phyloP scores from a whole-genome alignment of 805 yeast species.

The Saccharomycopsis babjevae region DNA sequence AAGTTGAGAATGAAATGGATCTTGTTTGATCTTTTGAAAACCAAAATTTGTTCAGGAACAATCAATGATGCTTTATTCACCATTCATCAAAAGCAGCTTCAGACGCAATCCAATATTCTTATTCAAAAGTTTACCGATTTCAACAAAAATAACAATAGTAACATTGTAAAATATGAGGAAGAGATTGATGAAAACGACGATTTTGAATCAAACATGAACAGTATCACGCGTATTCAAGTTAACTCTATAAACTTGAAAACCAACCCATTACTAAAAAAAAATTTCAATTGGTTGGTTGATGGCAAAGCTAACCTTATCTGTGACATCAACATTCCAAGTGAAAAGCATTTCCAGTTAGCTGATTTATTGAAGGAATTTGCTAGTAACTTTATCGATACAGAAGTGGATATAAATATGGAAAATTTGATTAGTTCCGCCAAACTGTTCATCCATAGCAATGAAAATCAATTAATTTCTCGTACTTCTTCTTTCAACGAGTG shows the following conservation, averaged over 20 bases:
- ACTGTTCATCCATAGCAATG: neutral
- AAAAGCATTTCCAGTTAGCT: slow-evolving; percentile 24
- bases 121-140: neutral
- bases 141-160: neutral
- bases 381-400: neutral
- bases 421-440: neutral
- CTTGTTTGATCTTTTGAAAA: slow-evolving; percentile 57
- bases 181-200: neutral
- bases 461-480: neutral
- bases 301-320: slow-evolving; percentile 64
- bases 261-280: slow-evolving; percentile 25
- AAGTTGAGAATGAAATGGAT: slow-evolving; percentile 48
- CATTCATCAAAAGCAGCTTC: slow-evolving; percentile 55
- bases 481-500: neutral
- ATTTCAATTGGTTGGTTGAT: slow-evolving; percentile 62
- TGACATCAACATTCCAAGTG: slow-evolving; percentile 61
- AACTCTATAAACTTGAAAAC: slow-evolving; percentile 30
- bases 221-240: slow-evolving; percentile 21
- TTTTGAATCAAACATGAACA: neutral
- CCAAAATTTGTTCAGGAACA: slow-evolving; percentile 62
- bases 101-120: neutral
- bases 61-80: slow-evolving; percentile 68
- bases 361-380: slow-evolving; percentile 18
- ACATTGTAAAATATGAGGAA: neutral
- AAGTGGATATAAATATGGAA: neutral